phyloP scores from a whole-genome alignment of 2,329 filamentous ascomycete genomes.

The Penicillium sp. region DNA sequence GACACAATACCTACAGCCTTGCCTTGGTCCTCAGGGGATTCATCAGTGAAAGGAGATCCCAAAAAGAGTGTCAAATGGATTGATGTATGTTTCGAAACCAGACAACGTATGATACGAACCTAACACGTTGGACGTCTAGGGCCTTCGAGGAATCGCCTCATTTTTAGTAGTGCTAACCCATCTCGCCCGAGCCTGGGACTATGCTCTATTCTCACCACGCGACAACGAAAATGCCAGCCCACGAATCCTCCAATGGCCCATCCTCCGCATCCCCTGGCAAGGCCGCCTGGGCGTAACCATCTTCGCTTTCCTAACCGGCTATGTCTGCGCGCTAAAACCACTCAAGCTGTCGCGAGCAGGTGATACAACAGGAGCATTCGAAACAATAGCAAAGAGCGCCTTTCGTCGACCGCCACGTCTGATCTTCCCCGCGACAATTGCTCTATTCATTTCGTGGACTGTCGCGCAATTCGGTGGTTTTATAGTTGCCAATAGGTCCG shows the following conservation, averaged over 20 bases:
- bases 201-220: slow-evolving; percentile 44
- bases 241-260: slow-evolving; percentile 43
- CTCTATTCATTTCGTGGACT: slow-evolving; percentile 44
- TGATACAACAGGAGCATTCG: slow-evolving; percentile 39
- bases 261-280: slow-evolving; percentile 50
- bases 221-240: slow-evolving; percentile 37
- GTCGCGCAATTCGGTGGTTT: slow-evolving; percentile 45
- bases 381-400: slow-evolving; percentile 45
- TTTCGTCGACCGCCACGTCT: slow-evolving; percentile 47
- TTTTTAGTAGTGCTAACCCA: slow-evolving; percentile 48
- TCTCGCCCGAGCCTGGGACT: slow-evolving; percentile 46
- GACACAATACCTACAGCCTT: slow-evolving; percentile 13
- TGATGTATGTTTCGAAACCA: slow-evolving; percentile 42
- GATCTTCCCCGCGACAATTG: slow-evolving; percentile 46
- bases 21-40: slow-evolving; percentile 4
- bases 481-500: slow-evolving; percentile 40
- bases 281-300: slow-evolving; percentile 49
- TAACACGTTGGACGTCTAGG: slow-evolving; percentile 27
- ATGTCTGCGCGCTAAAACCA: slow-evolving; percentile 49
- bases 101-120: background rate
- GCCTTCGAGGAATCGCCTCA: slow-evolving; percentile 47
- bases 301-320: slow-evolving; percentile 50
- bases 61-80: slow-evolving; percentile 49
- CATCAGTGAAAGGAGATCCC: slow-evolving; percentile 26
- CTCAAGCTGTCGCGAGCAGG: slow-evolving; percentile 44